These are phyloP conservation scores for Luzula sylvatica DNA, from an alignment of 176 grass and related monocot genomes.

Conservation along the genomic window DNA sequence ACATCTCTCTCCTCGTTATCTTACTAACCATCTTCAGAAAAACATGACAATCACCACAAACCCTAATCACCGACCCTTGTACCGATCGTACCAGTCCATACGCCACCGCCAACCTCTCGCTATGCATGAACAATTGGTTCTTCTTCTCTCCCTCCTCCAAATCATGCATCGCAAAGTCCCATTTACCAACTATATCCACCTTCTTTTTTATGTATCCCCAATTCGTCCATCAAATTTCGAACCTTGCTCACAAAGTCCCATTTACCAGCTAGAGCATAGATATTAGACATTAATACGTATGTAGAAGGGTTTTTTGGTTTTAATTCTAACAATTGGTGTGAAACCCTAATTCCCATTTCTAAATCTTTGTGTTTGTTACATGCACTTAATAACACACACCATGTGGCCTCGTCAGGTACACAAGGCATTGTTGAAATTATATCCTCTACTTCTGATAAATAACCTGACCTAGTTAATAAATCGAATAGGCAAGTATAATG, in stretches of 20 bases:
- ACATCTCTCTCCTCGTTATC: slow-evolving; percentile 9
- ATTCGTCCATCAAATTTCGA: slow-evolving; percentile 47
- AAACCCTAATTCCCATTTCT: slow-evolving; percentile 52
- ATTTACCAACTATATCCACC: slow-evolving; percentile 72
- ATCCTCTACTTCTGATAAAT: slow-evolving; percentile 69
- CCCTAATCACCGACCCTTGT: slow-evolving; percentile 44
- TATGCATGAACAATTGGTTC: slow-evolving; percentile 69
- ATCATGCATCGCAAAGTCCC: slow-evolving; percentile 82
- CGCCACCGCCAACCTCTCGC: slow-evolving; percentile 77
- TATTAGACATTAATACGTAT: slow-evolving; percentile 79
- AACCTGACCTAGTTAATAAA: slow-evolving; percentile 69
- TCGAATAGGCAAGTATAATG: slow-evolving; percentile 88
- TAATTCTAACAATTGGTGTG: slow-evolving; percentile 46
- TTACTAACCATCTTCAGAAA: slow-evolving; percentile 22
- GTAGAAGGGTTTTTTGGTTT: slow-evolving; percentile 67
- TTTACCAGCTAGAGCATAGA: slow-evolving; percentile 54
- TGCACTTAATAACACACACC: slow-evolving; percentile 57
- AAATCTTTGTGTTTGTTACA: slow-evolving; percentile 69
- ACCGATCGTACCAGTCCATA: slow-evolving; percentile 62
- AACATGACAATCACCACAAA: slow-evolving; percentile 25
- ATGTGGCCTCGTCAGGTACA: slow-evolving; percentile 60
- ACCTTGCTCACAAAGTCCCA: slow-evolving; percentile 58
- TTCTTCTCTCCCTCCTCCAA: slow-evolving; percentile 90
- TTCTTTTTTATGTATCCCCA: slow-evolving; percentile 41
- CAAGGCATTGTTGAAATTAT: slow-evolving; percentile 58